phyloP scores from a whole-genome alignment of 108 stramenopile species.

The Heterococcus sp. region DNA sequence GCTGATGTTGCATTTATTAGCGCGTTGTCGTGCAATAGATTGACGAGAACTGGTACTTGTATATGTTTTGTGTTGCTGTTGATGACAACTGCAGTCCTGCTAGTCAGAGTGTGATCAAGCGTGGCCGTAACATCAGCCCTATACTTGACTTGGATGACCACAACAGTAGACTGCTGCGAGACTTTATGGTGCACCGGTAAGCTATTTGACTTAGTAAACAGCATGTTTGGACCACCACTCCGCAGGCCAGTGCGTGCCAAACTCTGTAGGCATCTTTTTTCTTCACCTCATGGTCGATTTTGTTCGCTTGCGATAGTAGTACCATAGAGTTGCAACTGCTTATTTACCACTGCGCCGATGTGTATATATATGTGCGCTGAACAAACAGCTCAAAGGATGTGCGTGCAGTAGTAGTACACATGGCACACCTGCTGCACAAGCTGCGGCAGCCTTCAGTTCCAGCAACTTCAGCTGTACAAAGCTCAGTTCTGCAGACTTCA shows the following conservation, averaged over 20 bases:
- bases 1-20: no score
- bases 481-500: neutral
- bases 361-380: neutral
- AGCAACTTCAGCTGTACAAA: neutral
- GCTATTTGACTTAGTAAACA: neutral
- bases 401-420: conserved; percentile 39
- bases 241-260: no score
- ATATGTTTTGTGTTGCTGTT: no score
- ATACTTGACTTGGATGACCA: conserved; percentile 41
- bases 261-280: no score
- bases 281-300: no score
- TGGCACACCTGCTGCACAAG: conserved; percentile 33
- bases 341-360: no score
- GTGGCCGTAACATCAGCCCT: conserved; percentile 1
- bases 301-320: no score
- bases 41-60: no score
- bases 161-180: conserved; percentile 36
- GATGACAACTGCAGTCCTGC: neutral
- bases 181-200: conserved; percentile 20
- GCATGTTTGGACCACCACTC: no score
- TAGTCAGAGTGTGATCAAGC: neutral
- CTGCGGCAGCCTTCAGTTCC: neutral
- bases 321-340: no score
- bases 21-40: no score
- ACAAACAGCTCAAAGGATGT: conserved; percentile 12